These are phyloP conservation scores for Aspergillus leporis DNA, from an alignment of 495 filamentous ascomycete genomes.

Conservation along the genomic window DNA sequence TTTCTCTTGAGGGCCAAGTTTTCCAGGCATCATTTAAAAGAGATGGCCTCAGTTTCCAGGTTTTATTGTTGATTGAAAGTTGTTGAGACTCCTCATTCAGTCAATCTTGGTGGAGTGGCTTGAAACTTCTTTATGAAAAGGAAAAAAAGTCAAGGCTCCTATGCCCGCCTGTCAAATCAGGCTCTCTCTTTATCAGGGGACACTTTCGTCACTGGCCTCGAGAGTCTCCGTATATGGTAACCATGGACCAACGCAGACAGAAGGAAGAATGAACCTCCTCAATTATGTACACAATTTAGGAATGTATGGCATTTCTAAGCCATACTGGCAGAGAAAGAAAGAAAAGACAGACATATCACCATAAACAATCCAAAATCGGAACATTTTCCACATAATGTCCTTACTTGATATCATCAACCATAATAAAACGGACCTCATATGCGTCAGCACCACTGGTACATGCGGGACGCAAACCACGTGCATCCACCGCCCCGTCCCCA, in stretches of 20 bases:
- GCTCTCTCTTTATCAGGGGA: too few species aligned
- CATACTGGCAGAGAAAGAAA: too few species aligned
- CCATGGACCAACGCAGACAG: not conserved
- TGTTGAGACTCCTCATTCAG: not conserved
- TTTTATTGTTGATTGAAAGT: too few species aligned
- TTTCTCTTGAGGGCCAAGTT: not conserved
- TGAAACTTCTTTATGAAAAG: not conserved
- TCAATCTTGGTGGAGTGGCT: not conserved
- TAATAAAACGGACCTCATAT: not conserved
- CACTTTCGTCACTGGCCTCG: not conserved
- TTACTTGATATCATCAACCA: too few species aligned
- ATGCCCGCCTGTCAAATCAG: not conserved
- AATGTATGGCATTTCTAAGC: too few species aligned
- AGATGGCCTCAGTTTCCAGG: too few species aligned
- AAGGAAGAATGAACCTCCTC: too few species aligned
- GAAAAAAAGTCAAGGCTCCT: not conserved
- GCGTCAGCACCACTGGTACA: not conserved
- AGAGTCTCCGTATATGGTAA: not conserved
- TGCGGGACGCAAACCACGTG: conserved; percentile 8
- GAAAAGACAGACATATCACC: too few species aligned
- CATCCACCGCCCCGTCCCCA: too few species aligned
- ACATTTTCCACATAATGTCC: too few species aligned
- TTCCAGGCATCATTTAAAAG: not conserved
- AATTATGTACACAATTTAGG: too few species aligned
- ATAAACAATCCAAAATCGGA: too few species aligned